Base-by-base conservation (phyloP, 306 rosid species). In the Abrus precatorius region DNA sequence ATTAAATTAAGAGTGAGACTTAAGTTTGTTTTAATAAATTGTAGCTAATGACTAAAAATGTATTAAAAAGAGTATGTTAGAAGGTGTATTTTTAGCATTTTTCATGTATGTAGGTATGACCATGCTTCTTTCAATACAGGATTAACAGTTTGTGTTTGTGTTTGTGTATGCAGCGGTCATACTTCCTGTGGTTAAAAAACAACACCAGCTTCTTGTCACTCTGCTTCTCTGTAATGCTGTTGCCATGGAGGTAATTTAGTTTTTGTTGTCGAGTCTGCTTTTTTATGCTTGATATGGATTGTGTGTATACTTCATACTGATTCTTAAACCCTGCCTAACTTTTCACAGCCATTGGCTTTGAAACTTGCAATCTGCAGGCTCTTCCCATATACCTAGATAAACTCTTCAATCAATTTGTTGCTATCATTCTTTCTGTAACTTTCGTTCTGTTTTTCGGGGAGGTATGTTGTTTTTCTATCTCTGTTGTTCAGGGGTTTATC, bases 141-240 rank as follows among this genome's bases (percentile, higher is more conserved):
- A 20, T 20, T 20, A 20, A 20, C 20, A 20, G 20, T 20, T 20
- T 20, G 20, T 20, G 20, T 20, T 20, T 20, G 20, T 20, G 20
- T 20, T 20, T 62, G 52, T 48, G 14, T 29, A 6, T 68, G 84
- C 77, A 96, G 99, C 99, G 40, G 13, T 72, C 50, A 96, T 96
- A 60, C 92, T 96, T 67, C 99, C 99, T 0, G 99, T 96, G 41
- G 94, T 96, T 79, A 89, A 96, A 80, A 96, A 92, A 84, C 99
- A 96, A 72, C 99, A 96, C 76, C 99, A 93, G 91, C 97, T 96
- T 72, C 97, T 96, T 29, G 99, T 96, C 11, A 96, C 99, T 41
- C 76, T 93, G 82, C 98, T 96, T 56, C 89, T 96, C 45, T 96
- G 99, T 66, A 96, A 96, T 89, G 98, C 99, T 13, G 85, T 63